Base-by-base conservation (phyloP, 2,329 filamentous ascomycete genomes). In the Aspergillus sp. region DNA sequence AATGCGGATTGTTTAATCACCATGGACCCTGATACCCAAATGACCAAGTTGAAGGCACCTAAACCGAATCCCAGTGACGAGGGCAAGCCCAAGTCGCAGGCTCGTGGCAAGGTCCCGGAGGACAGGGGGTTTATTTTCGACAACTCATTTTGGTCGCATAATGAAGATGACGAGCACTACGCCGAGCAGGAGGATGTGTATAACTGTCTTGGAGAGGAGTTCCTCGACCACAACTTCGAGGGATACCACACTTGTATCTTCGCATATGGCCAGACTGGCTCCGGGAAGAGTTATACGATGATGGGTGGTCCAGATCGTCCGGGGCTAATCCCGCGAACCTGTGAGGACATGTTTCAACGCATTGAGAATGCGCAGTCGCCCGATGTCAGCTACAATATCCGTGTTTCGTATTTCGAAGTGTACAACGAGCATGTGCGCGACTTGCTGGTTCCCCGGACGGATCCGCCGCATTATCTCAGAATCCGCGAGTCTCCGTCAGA, bases 201-300 rank as follows among this genome's bases (percentile, higher is more conserved):
- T 69, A 85, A 91, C 52, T 82, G 82, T 37, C 73, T 98, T 15
- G 91, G 91, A 34, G 86, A 95, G 58, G 91, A 96, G 54, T 96
- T 98, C 47, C 73, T 98, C 41, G 91, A 98, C 60, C 91, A 98
- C 71, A 98, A 98, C 65, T 98, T 98, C 51, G 88, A 95, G 56
- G 91, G 91, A 43, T 98, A 98, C 66, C 89, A 98, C 63, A 98
- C 91, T 0, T 98, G 91, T 60, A 98, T 98, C 47, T 96, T 98
- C 55, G 91, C 91, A 39, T 96, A 98, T 53, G 91, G 91, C 8
- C 91, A 98, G 67, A 98, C 91, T 0, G 91, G 91, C 15, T 93
- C 88, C 1, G 91, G 91, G 32, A 98, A 98, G 68, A 93, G 85
- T 57, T 98, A 96, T 64, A 95, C 91, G 26, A 98, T 80, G 77